These are phyloP conservation scores for Iris pallida DNA, from an alignment of 116 monocot species.

Conservation along the genomic window DNA sequence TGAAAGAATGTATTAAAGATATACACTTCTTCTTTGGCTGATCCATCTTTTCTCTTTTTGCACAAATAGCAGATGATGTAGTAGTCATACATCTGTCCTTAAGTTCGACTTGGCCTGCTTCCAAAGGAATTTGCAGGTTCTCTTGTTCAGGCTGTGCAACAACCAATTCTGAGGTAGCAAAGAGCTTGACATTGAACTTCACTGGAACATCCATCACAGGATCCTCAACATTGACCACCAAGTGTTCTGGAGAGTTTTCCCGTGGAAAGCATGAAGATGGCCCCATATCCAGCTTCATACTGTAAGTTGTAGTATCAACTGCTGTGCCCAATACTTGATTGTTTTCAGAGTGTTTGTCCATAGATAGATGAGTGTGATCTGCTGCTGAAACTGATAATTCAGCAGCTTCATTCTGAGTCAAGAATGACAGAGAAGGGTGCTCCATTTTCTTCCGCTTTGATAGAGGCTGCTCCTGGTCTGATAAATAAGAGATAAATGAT, in stretches of 20 bases:
- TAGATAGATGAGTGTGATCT: neutral
- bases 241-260: conserved; percentile 1
- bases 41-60: neutral
- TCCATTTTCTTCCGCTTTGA: too few relatives aligned
- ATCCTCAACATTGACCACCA: conserved; percentile 1
- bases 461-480: too few relatives aligned
- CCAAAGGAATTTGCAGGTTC: neutral
- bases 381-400: too few relatives aligned
- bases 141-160: neutral
- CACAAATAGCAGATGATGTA: neutral
- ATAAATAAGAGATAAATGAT: too few relatives aligned
- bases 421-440: too few relatives aligned
- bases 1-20: conserved; percentile 40
- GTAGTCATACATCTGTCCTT: neutral
- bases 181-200: neutral
- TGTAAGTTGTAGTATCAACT: neutral
- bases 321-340: neutral
- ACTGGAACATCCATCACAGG: conserved; percentile 6
- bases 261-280: neutral
- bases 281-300: conserved; percentile 1
- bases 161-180: neutral
- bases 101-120: neutral
- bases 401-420: too few relatives aligned
- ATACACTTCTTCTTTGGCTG: conserved; percentile 15
- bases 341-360: neutral